Evolutionary conservation across 805 yeast genomes (phyloP).

Genomic region (Pichia cephalocereana): DNA sequence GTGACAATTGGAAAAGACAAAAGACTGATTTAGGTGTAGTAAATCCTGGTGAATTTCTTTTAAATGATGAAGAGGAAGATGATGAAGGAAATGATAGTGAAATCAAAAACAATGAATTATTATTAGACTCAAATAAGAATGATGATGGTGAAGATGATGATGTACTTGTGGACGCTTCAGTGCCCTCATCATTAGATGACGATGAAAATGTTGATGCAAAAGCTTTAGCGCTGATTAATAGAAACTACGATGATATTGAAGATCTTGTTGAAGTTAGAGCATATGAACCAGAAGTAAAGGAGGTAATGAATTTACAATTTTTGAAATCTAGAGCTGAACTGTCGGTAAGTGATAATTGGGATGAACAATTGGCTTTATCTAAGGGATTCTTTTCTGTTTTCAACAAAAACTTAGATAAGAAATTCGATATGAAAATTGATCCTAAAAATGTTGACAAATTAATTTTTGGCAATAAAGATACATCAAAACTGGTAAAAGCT

Average conservation of each 20-base stretch:
- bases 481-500: slow-evolving; percentile 9
- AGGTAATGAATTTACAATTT: slow-evolving; percentile 33
- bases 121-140: not conserved
- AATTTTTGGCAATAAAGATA: slow-evolving; percentile 12
- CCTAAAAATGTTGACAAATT: slow-evolving; percentile 15
- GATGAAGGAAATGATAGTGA: slow-evolving; percentile 12
- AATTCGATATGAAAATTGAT: slow-evolving; percentile 10
- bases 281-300: slow-evolving; percentile 56
- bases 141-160: not conserved
- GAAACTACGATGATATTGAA: slow-evolving; percentile 12
- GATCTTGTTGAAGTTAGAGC: slow-evolving; percentile 52
- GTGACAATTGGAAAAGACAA: slow-evolving; percentile 21
- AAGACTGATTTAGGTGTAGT: slow-evolving; percentile 11
- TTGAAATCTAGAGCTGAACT: slow-evolving; percentile 33
- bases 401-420: slow-evolving; percentile 14
- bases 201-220: slow-evolving; percentile 5
- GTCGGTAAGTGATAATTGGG: slow-evolving; percentile 53
- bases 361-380: slow-evolving; percentile 48
- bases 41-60: slow-evolving; percentile 25
- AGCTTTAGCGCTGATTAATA: not conserved
- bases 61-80: not conserved
- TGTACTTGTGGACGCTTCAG: slow-evolving; percentile 5
- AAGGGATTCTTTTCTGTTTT: slow-evolving; percentile 35
- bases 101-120: not conserved
- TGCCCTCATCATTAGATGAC: not conserved